These are phyloP conservation scores for Globisporangium irregulare DNA, from an alignment of 352 stramenopile genomes.

Conservation along the genomic window DNA sequence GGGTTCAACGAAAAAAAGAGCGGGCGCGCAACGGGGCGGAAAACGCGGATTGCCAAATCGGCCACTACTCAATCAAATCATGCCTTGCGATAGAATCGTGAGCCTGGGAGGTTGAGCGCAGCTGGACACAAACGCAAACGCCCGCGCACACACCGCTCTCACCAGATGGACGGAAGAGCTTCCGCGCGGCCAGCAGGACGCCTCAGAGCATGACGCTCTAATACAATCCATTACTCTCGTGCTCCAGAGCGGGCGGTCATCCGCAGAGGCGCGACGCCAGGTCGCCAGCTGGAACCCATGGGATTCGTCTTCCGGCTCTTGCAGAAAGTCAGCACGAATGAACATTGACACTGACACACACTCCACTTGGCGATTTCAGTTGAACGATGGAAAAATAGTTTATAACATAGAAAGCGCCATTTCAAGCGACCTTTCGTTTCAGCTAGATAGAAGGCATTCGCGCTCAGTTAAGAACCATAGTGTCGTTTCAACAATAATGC, in stretches of 20 bases:
- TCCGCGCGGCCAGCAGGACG: slow-evolving; percentile 6
- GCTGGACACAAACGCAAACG: background rate
- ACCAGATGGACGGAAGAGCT: background rate
- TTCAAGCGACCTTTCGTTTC: too few relatives aligned
- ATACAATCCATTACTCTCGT: background rate
- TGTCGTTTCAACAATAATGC: background rate
- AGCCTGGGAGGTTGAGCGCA: background rate
- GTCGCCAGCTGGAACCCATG: slow-evolving; percentile 1
- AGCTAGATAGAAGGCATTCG: too few relatives aligned
- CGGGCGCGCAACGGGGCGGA: background rate
- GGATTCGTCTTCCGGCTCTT: background rate
- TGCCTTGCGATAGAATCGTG: background rate
- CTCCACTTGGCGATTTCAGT: background rate
- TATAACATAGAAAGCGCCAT: background rate
- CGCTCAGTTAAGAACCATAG: background rate
- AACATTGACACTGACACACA: background rate
- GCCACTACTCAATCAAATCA: background rate
- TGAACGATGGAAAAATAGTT: background rate
- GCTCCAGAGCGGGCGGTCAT: background rate
- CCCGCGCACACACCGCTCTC: too few relatives aligned
- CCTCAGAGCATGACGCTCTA: background rate
- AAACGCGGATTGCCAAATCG: background rate
- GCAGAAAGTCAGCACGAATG: background rate
- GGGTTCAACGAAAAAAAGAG: slow-evolving; percentile 3
- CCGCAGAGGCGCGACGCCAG: slow-evolving; percentile 8